These are phyloP conservation scores for Monoraphidium neglectum DNA, from an alignment of 139 green algal species.

Conservation along the genomic window DNA sequence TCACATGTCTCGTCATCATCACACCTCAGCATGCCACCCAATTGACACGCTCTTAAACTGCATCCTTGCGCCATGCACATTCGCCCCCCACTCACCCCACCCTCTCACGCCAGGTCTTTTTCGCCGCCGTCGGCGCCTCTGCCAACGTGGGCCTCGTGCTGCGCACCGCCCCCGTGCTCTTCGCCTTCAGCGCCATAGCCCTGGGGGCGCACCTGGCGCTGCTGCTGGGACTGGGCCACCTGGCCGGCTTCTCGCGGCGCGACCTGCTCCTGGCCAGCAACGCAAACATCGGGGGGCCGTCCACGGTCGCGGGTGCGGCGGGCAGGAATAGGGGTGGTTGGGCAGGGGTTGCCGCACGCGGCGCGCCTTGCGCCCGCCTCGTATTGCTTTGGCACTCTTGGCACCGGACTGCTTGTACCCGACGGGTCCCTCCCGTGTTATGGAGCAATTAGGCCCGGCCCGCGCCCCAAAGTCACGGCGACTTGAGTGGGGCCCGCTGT, in stretches of 20 bases:
- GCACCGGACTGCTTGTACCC: no score
- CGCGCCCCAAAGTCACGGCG: no score
- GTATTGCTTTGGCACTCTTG: no score
- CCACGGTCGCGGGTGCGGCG: no score
- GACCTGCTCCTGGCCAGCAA: slow-evolving; percentile 88
- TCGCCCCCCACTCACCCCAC: neutral
- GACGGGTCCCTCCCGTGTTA: no score
- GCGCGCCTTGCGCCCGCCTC: no score
- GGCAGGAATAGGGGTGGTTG: no score
- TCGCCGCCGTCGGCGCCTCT: slow-evolving; percentile 83
- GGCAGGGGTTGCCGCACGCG: no score
- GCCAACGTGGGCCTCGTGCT: slow-evolving; percentile 78
- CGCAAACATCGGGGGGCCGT: slow-evolving; percentile 86
- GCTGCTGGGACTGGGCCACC: slow-evolving; percentile 61
- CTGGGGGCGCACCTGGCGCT: slow-evolving; percentile 57
- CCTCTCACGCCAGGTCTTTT: slow-evolving; percentile 79
- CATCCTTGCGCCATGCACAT: neutral
- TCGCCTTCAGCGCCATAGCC: slow-evolving; percentile 78
- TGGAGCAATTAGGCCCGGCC: no score
- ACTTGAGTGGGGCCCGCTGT: no score
- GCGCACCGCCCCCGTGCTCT: slow-evolving; percentile 80
- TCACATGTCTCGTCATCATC: no score
- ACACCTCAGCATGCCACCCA: no score
- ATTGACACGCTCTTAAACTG: neutral
- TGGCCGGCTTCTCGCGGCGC: slow-evolving; percentile 57